Conservation (phyloP, 768 basidiomycete species). For the Cyathus striatus region DNA sequence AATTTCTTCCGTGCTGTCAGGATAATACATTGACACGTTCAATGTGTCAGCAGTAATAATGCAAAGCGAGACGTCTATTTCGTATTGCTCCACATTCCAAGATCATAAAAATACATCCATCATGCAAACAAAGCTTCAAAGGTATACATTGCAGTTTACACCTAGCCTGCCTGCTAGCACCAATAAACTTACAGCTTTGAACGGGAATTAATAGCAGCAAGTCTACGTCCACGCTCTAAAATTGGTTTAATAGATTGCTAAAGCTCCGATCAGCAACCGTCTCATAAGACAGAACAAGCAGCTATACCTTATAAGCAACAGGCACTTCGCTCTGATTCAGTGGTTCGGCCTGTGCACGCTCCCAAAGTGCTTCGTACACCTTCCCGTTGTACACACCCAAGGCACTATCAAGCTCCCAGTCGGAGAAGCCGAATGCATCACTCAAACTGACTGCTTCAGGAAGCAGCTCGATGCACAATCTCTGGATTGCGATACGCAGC, state of each 20-base stretch:
- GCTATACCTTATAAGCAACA: conserved; percentile 49
- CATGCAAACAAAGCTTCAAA: no score
- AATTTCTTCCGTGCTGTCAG: no score
- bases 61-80: no score
- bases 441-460: conserved; percentile 64
- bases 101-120: no score
- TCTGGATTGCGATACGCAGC: conserved; percentile 45
- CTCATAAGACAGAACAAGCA: neutral
- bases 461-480: conserved; percentile 44
- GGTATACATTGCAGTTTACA: no score
- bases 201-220: conserved; percentile 19
- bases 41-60: no score
- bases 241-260: conserved; percentile 50
- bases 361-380: conserved; percentile 67
- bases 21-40: no score
- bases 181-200: conserved; percentile 24
- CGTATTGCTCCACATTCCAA: no score
- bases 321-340: conserved; percentile 48
- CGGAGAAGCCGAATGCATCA: conserved; percentile 71
- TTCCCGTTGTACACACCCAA: conserved; percentile 59
- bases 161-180: no score
- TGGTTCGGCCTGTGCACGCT: conserved; percentile 52
- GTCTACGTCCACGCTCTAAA: conserved; percentile 38
- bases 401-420: conserved; percentile 72
- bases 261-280: conserved; percentile 1